phyloP scores from a whole-genome alignment of 345 rosid species.

The Boechera stricta region DNA sequence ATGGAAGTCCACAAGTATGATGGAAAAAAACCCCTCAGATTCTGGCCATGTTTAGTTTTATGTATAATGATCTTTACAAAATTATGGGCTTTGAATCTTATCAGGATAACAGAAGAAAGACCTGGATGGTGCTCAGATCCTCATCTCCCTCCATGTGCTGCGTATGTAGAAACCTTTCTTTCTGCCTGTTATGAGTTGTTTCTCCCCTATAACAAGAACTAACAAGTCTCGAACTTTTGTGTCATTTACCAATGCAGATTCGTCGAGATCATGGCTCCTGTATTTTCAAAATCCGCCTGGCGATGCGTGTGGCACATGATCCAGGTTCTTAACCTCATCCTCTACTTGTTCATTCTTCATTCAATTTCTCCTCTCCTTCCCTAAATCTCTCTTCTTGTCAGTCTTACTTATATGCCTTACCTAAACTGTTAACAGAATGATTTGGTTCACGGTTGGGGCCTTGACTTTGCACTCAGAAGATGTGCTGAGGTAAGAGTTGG shows the following conservation, averaged over 20 bases:
- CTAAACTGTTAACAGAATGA: conserved; percentile 72
- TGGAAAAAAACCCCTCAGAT: background rate
- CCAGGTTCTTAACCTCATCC: conserved; percentile 63
- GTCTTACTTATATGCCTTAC: conserved; percentile 18
- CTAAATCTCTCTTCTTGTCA: background rate
- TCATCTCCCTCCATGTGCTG: conserved; percentile 97
- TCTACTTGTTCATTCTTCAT: conserved; percentile 22
- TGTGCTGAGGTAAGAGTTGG: conserved; percentile 71
- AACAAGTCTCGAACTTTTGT: conserved; percentile 1
- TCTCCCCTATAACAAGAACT: background rate
- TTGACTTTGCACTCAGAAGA: conserved; percentile 90
- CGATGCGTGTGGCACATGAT: conserved; percentile 98
- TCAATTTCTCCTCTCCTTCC: conserved; percentile 8
- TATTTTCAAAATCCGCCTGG: conserved; percentile 93
- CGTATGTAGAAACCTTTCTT: conserved; percentile 55
- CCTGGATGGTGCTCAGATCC: conserved; percentile 93
- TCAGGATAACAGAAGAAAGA: conserved; percentile 79
- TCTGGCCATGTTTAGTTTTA: background rate
- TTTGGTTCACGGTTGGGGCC: conserved; percentile 99
- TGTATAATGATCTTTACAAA: conserved; percentile 25
- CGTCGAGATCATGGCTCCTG: conserved; percentile 99
- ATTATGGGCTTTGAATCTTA: conserved; percentile 22
- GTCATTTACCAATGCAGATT: conserved; percentile 57
- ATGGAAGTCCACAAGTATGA: conserved; percentile 94
- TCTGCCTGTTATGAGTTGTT: conserved; percentile 11